Percentiles rank a stretch among this genome's conserved stretches.
These are phyloP conservation scores for Ustilago hordei DNA, from an alignment of 1,284 basidiomycete species.

Conservation along the genomic window DNA sequence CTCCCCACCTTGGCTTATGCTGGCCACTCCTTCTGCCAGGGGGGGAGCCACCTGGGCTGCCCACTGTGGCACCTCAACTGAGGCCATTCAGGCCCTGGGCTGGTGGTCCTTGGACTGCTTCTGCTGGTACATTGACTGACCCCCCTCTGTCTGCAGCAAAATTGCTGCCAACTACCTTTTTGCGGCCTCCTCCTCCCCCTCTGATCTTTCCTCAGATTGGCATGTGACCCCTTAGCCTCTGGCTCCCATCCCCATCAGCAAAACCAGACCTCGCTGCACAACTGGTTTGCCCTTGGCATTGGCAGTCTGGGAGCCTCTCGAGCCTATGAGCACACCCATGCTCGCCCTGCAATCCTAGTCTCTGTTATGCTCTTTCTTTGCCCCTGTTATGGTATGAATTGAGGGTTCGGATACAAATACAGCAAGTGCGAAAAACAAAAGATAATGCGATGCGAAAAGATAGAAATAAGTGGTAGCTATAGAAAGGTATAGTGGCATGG, in stretches of 20 bases:
- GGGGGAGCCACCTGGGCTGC: not conserved
- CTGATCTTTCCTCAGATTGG: not conserved
- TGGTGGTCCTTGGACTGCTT: not conserved
- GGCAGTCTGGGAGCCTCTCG: no score
- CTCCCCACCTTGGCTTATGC: not conserved
- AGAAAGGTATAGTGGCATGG: conserved; percentile 7
- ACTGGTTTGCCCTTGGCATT: not conserved
- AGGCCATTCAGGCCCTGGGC: not conserved
- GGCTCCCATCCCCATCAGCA: not conserved
- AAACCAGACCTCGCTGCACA: conserved; percentile 7
- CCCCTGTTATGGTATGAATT: no score
- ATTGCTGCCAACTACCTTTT: not conserved
- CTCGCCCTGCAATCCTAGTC: no score
- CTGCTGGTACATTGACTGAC: not conserved
- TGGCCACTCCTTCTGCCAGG: not conserved
- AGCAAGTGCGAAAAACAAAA: conserved; percentile 6
- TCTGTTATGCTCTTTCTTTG: no score
- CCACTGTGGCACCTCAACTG: not conserved
- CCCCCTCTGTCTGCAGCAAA: not conserved
- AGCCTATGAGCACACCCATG: no score
- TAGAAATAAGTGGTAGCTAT: not conserved
- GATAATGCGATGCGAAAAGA: conserved; percentile 27
- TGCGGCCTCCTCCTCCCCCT: no score
- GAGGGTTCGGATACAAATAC: conserved; percentile 32
- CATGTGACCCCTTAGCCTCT: not conserved